phyloP scores from a whole-genome alignment of 208 protist species.

The Wallacemonas sp. region DNA sequence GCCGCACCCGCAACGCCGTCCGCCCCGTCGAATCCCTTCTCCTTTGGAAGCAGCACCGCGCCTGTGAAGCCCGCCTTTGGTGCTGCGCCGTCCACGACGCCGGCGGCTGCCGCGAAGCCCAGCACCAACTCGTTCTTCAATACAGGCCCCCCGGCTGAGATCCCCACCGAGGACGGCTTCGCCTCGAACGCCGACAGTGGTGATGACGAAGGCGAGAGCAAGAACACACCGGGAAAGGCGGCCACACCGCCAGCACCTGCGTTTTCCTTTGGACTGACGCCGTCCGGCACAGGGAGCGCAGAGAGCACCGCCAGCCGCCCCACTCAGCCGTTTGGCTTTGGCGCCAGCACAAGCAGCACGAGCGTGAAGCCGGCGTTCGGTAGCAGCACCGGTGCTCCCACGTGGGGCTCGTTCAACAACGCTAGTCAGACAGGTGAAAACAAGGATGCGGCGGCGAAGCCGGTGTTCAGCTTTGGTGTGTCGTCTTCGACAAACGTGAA shows the following conservation, averaged over 20 bases:
- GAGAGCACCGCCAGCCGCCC: slow-evolving; percentile 9
- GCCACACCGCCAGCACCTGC: no score
- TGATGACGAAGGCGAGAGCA: slow-evolving; percentile 25
- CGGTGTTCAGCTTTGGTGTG: slow-evolving; percentile 12
- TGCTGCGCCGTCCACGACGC: neutral
- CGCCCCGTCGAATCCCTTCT: no score
- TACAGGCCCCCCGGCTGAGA: slow-evolving; percentile 9
- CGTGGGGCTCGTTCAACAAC: neutral
- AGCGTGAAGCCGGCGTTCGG: slow-evolving; percentile 14
- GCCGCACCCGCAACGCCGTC: neutral
- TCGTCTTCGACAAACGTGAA: neutral
- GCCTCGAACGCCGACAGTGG: slow-evolving; percentile 45
- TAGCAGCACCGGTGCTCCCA: neutral
- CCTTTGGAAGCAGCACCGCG: slow-evolving; percentile 1
- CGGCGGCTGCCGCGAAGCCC: neutral
- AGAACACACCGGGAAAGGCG: slow-evolving; percentile 7
- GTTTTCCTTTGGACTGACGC: slow-evolving; percentile 8
- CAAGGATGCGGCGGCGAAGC: neutral
- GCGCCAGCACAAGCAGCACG: neutral
- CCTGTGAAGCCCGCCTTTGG: no score
- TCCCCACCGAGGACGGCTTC: slow-evolving; percentile 51
- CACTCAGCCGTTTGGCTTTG: slow-evolving; percentile 46
- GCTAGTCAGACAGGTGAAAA: slow-evolving; percentile 1
- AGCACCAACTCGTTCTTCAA: neutral
- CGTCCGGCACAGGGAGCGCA: neutral